A percentile compares a stretch with the other conserved stretches of the same genome.
phyloP scores from a whole-genome alignment of 169 alveolate genomes.

The Cryptosporidium felis region DNA sequence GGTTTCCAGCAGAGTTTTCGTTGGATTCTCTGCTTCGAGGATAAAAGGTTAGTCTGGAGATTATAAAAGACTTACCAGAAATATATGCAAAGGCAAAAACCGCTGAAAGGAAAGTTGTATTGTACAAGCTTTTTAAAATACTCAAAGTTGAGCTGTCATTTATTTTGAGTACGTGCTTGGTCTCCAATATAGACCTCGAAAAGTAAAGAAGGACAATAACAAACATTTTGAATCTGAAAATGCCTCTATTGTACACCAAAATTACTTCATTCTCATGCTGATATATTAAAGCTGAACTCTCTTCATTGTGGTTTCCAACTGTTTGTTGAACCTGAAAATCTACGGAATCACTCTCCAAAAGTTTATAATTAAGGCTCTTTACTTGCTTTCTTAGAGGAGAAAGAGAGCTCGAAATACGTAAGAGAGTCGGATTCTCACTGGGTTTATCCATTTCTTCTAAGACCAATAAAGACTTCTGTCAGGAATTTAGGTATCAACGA shows the following conservation, averaged over 20 bases:
- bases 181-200: not conserved
- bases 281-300: not conserved
- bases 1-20: not conserved
- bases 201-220: not conserved
- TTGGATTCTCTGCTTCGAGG: not conserved
- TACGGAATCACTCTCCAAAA: not conserved
- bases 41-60: not conserved
- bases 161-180: not conserved
- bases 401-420: not conserved
- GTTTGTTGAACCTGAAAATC: not conserved
- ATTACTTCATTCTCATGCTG: not conserved
- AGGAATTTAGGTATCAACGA: no score
- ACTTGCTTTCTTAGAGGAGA: constrained; percentile 1
- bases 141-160: not conserved
- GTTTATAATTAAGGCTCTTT: no score
- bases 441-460: no score
- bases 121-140: not conserved
- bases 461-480: no score
- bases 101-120: not conserved
- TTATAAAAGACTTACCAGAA: constrained; percentile 30
- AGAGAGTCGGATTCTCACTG: no score
- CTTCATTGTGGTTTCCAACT: not conserved
- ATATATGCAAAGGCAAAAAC: constrained; percentile 10
- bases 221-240: constrained; percentile 1
- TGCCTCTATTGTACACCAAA: not conserved